Base-by-base conservation (phyloP, 371 early-diverging fungal species). In the Zychaea mexicana region DNA sequence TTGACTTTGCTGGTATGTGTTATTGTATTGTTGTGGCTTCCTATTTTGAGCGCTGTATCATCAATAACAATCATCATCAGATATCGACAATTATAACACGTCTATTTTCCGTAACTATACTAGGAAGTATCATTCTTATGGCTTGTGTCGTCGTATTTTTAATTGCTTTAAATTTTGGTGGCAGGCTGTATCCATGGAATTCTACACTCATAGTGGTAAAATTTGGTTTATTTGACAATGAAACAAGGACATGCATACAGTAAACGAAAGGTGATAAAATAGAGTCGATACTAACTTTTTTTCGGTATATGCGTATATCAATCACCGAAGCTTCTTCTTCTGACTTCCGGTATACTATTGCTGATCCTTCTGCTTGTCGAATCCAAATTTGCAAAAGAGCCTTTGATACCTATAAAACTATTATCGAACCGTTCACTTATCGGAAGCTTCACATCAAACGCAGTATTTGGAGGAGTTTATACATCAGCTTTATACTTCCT, bases 1-100 rank as follows among this genome's bases (percentile, higher is more conserved):
- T 49, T 49, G 49, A 49, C 24, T 49, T 49, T 24, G 49, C 24
- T 24, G 49, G 49, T 49, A 49, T 46, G 15, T 46, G n/a, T 46
- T 13, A 46, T 6, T 7, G 6, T 21, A 6, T 13, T 46, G 15
- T 46, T 21, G 10, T 46, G n/a, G 9, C 7, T 21, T 9, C 0
- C 19, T 46, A 46, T 46, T n/a, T 21, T 46, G n/a, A 15, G 46
- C 10, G 7, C 10, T 46, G 7, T 46, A 46, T n/a, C 3, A 17
- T 46, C 3, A 15, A 7, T n/a, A 17, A 46, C 3, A 49, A 2
- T 24, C 49, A 22, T 49, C 10, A 0, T 24, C n/a, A n/a, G n/a
- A n/a, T n/a, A n/a, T n/a, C n/a, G n/a, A n/a, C n/a, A n/a, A n/a
- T n/a, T n/a, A n/a, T n/a, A n/a, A n/a, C n/a, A n/a, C n/a, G n/a